These are phyloP conservation scores for Graphilbum fragrans DNA, from an alignment of 2,329 filamentous ascomycete species.

Conservation along the genomic window DNA sequence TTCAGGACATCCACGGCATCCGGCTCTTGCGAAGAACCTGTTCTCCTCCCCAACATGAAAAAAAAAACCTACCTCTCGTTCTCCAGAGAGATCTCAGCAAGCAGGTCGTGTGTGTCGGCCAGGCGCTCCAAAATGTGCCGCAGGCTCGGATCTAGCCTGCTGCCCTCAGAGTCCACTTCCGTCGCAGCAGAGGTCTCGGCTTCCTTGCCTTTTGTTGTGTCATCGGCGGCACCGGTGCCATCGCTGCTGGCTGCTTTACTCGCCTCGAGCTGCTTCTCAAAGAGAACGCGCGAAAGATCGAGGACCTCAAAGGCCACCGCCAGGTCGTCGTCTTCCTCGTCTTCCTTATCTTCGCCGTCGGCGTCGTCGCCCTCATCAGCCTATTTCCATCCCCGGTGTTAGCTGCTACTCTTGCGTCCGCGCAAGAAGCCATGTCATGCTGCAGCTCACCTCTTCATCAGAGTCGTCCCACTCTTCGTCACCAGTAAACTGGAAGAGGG, in stretches of 20 bases:
- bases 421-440: no score
- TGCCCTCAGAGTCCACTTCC: slow-evolving; percentile 5
- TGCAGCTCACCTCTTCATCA: slow-evolving; percentile 53
- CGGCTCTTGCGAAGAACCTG: not conserved
- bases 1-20: no score
- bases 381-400: not conserved
- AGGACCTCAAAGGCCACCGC: slow-evolving; percentile 75
- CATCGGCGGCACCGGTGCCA: not conserved
- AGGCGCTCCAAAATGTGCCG: slow-evolving; percentile 70
- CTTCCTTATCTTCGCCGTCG: slow-evolving; percentile 26
- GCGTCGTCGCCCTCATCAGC: not conserved
- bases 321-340: slow-evolving; percentile 60
- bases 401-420: not conserved
- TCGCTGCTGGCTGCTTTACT: slow-evolving; percentile 13
- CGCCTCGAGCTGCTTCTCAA: slow-evolving; percentile 41
- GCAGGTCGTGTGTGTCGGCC: slow-evolving; percentile 84
- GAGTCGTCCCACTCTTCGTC: slow-evolving; percentile 88
- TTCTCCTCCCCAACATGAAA: not conserved
- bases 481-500: slow-evolving; percentile 82
- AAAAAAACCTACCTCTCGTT: slow-evolving; percentile 56
- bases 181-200: slow-evolving; percentile 17
- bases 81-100: slow-evolving; percentile 94
- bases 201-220: slow-evolving; percentile 17
- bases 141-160: slow-evolving; percentile 19
- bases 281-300: slow-evolving; percentile 61